Base-by-base conservation (phyloP, 352 stramenopile species). In the Pythium coloratum region DNA sequence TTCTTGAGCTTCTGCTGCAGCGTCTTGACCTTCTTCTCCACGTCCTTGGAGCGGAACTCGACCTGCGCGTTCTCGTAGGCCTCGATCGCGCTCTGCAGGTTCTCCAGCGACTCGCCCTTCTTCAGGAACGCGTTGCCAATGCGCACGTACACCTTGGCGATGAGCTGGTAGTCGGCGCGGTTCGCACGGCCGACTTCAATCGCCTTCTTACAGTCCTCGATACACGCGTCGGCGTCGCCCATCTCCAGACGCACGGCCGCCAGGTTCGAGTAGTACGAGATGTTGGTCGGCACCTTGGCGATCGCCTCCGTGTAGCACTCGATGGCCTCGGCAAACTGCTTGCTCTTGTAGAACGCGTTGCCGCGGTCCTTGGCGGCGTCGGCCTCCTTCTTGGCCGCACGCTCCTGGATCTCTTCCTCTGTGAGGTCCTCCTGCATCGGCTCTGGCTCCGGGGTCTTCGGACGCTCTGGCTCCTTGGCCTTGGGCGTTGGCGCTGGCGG, bases 331-430 rank as follows among this genome's bases (percentile, higher is more conserved):
- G 96, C 82, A 71, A 99, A 99, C 69, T 98, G 72, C 76, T 99
- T 99, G 49, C 89, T 66, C 85, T 99, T 99, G 94, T 99, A 99
- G 7, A 98, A 80, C 6, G 86, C 82, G 72, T 99, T 99, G 49
- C 97, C 97, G 42, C 89, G 82, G 55, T 98, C 80, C 80, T 99
- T 99, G 60, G 92, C 86, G 38, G 89, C 87, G 12, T 96, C 80
- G 0, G 96, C 95, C 20, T 76, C 78, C 62, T 95, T 89, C 68
- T 90, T 87, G 1, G 18, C 62, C 20, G 68, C 78, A 10, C 84
- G 81, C 55, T 78, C 75, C 2, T 78, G 76, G 51, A 84, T 80
- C 63, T 97, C 89, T 69, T 98, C 93, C 36, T 97, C 88, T 18
- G 78, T 90, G 56, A 95, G 66, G 42, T 94, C 81, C 59, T 96